A percentile compares a stretch with the other conserved stretches of the same genome.
These are phyloP conservation scores for Suhomyces bribrorum DNA, from an alignment of 1,139 yeast genomes.

Conservation along the genomic window DNA sequence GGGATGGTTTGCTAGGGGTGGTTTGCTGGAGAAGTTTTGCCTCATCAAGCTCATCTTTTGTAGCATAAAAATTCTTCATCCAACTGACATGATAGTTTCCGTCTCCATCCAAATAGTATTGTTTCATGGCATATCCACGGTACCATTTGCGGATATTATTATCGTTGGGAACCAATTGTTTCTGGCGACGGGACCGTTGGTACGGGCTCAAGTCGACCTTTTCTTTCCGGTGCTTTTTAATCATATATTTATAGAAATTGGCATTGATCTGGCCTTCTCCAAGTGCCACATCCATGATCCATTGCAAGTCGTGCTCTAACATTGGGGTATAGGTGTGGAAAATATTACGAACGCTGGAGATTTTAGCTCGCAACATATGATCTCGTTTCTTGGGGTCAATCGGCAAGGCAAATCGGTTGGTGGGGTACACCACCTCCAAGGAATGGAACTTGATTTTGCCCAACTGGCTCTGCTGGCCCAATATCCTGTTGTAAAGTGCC, in stretches of 20 bases:
- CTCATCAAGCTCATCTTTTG: slow-evolving; percentile 2
- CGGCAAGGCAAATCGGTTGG: slow-evolving; percentile 37
- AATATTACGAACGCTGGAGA: slow-evolving; percentile 26
- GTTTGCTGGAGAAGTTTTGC: background rate
- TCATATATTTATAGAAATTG: slow-evolving; percentile 32
- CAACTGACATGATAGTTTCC: slow-evolving; percentile 24
- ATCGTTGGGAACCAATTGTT: slow-evolving; percentile 34
- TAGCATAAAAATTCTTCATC: slow-evolving; percentile 28
- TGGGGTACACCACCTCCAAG: slow-evolving; percentile 37
- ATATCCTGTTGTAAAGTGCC: slow-evolving; percentile 26
- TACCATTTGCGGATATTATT: slow-evolving; percentile 32
- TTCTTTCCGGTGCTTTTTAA: slow-evolving; percentile 22
- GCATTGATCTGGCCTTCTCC: slow-evolving; percentile 24
- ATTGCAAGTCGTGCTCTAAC: slow-evolving; percentile 17
- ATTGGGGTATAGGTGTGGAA: slow-evolving; percentile 28
- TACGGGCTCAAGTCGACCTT: slow-evolving; percentile 16
- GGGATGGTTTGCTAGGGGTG: background rate
- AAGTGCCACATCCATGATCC: slow-evolving; percentile 20
- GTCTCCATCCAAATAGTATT: slow-evolving; percentile 28
- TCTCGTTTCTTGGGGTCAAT: slow-evolving; percentile 31
- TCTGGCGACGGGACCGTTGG: slow-evolving; percentile 24
- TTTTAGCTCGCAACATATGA: slow-evolving; percentile 24
- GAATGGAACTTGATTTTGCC: slow-evolving; percentile 28
- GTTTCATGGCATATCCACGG: slow-evolving; percentile 34
- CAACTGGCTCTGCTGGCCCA: slow-evolving; percentile 19